Percentiles rank a stretch among this genome's conserved stretches.
These are phyloP conservation scores for Balakata baccata DNA, from an alignment of 345 rosid genomes.

Conservation along the genomic window DNA sequence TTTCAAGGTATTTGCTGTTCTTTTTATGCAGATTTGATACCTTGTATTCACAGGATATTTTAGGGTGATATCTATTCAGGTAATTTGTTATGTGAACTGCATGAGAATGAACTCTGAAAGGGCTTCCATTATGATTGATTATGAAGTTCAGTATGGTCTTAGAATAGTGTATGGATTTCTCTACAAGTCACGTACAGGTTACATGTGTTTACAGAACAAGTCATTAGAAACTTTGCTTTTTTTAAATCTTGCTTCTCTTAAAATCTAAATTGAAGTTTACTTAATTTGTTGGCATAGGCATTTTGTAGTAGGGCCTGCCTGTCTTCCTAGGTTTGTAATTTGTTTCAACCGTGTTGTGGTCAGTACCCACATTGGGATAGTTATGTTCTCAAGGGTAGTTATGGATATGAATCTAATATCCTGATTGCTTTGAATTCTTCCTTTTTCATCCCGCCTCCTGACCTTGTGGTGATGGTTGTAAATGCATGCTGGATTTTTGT, in stretches of 20 bases:
- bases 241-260: background rate
- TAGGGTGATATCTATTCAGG: background rate
- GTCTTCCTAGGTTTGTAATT: background rate
- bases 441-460: background rate
- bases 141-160: background rate
- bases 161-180: background rate
- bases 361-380: background rate
- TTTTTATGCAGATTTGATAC: background rate
- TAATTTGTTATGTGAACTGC: background rate
- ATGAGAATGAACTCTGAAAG: background rate
- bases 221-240: too few relatives aligned
- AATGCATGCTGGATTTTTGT: background rate
- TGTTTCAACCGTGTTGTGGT: background rate
- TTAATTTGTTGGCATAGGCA: background rate
- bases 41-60: background rate
- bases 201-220: background rate
- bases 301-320: background rate
- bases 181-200: background rate
- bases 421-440: background rate
- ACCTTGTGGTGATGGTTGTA: slow-evolving; percentile 4
- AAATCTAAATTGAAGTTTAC: background rate
- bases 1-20: slow-evolving; percentile 57
- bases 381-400: background rate
- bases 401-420: background rate
- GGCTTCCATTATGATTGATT: background rate